Conservation (phyloP, 495 filamentous ascomycete species). For the Mytilinidion resinicola region DNA sequence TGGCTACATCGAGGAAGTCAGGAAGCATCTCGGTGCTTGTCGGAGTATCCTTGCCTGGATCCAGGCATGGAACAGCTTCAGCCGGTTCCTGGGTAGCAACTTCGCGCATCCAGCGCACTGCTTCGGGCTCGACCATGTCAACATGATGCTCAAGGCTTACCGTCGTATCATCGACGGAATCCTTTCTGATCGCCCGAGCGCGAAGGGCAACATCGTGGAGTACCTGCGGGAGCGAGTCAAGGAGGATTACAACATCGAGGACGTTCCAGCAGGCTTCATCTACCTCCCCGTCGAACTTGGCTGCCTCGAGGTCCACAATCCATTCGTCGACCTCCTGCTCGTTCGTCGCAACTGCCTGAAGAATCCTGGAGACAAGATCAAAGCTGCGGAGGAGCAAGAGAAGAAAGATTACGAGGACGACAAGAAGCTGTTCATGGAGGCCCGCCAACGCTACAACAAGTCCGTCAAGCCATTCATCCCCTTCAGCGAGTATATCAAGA, state of each 20-base stretch:
- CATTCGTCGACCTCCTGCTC: constrained; percentile 44
- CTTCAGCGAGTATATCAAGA: constrained; percentile 44
- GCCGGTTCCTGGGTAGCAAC: constrained; percentile 30
- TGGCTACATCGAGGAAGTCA: constrained; percentile 29
- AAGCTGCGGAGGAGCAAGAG: constrained; percentile 38
- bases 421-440: constrained; percentile 34
- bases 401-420: constrained; percentile 32
- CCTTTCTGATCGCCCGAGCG: constrained; percentile 13
- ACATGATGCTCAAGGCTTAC: constrained; percentile 28
- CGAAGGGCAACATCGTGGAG: constrained; percentile 18
- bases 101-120: constrained; percentile 34
- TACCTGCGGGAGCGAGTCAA: constrained; percentile 24
- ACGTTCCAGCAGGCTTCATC: constrained; percentile 33
- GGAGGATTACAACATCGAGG: constrained; percentile 21
- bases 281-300: constrained; percentile 51
- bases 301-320: constrained; percentile 51
- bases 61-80: constrained; percentile 32
- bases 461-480: constrained; percentile 38
- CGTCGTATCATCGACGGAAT: constrained; percentile 25
- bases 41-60: constrained; percentile 30
- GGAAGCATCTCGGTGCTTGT: constrained; percentile 24
- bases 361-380: constrained; percentile 34
- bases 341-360: constrained; percentile 34
- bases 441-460: constrained; percentile 2
- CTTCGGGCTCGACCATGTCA: constrained; percentile 29